Conservation (phyloP, 306 rosid genomes). For the Cucumis sativus region DNA sequence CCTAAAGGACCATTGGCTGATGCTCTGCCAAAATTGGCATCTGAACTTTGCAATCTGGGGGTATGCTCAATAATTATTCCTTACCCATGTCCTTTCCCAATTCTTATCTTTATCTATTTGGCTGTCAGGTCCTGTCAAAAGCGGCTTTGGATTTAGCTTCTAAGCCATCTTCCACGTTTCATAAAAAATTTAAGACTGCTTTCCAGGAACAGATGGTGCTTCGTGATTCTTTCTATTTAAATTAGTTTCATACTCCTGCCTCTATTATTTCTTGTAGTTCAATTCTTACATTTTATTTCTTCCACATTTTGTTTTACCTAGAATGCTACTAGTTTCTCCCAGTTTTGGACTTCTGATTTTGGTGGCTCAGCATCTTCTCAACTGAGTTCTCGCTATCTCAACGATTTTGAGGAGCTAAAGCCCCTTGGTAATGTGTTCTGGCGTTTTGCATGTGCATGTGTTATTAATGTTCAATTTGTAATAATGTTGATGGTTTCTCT, state of each 20-base stretch:
- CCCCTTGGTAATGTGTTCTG: conserved; percentile 52
- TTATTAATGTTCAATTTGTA: background rate
- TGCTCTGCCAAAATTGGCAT: conserved; percentile 53
- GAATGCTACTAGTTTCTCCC: conserved; percentile 58
- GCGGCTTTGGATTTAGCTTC: conserved; percentile 63
- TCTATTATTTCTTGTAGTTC: conserved; percentile 8
- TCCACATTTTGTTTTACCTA: conserved; percentile 17
- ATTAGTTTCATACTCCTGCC: background rate
- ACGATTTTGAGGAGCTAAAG: conserved; percentile 88
- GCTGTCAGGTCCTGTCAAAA: conserved; percentile 59
- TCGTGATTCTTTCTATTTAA: conserved; percentile 5
- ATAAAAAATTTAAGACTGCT: conserved; percentile 46
- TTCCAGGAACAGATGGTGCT: conserved; percentile 58
- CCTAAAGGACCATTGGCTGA: conserved; percentile 51
- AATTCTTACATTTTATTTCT: background rate
- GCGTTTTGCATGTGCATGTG: background rate
- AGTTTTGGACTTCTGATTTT: conserved; percentile 72
- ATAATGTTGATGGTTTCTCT: background rate
- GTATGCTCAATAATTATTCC: conserved; percentile 23
- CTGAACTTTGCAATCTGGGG: conserved; percentile 65
- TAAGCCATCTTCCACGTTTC: conserved; percentile 45
- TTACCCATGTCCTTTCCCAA: conserved; percentile 14
- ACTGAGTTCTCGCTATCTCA: conserved; percentile 72
- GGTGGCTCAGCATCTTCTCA: conserved; percentile 46
- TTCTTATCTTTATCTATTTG: conserved; percentile 25